Conservation (phyloP, 108 stramenopile species). For the Skeletonema costatum region DNA sequence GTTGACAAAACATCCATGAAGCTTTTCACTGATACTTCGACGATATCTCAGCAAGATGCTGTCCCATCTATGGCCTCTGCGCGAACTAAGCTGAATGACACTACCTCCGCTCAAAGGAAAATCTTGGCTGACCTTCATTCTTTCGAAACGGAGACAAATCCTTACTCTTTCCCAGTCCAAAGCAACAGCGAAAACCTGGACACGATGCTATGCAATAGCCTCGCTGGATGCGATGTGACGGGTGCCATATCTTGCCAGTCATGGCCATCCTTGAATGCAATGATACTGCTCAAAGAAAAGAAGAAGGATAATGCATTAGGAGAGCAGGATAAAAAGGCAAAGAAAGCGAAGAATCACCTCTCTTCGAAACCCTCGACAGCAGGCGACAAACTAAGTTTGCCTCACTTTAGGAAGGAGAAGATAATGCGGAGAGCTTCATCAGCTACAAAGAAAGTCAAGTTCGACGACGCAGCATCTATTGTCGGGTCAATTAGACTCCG, state of each 20-base stretch:
- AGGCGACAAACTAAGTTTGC: slow-evolving; percentile 3
- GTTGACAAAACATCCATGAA: neutral
- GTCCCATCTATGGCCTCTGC: neutral
- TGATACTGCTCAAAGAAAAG: slow-evolving; percentile 33
- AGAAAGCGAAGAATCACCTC: slow-evolving; percentile 30
- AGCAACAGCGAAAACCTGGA: neutral
- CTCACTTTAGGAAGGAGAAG: slow-evolving; percentile 20
- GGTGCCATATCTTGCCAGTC: slow-evolving; percentile 15
- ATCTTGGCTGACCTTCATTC: neutral
- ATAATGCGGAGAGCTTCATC: slow-evolving; percentile 3
- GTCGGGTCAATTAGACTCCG: slow-evolving; percentile 16
- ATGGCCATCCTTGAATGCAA: slow-evolving; percentile 22
- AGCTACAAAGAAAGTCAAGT: slow-evolving; percentile 22
- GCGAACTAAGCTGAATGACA: neutral
- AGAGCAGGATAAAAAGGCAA: slow-evolving; percentile 20
- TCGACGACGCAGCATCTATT: slow-evolving; percentile 20
- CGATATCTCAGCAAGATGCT: neutral
- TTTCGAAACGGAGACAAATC: slow-evolving; percentile 20
- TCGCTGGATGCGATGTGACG: slow-evolving; percentile 16
- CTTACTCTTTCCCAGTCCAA: neutral
- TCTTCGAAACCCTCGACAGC: neutral
- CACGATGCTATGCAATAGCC: slow-evolving; percentile 7
- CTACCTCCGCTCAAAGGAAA: neutral
- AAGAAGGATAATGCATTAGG: slow-evolving; percentile 1
- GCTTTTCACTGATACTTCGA: neutral